Evolutionary conservation across 2,329 filamentous ascomycete species (phyloP).

Genomic region (Sarocladiaceae sp.): DNA sequence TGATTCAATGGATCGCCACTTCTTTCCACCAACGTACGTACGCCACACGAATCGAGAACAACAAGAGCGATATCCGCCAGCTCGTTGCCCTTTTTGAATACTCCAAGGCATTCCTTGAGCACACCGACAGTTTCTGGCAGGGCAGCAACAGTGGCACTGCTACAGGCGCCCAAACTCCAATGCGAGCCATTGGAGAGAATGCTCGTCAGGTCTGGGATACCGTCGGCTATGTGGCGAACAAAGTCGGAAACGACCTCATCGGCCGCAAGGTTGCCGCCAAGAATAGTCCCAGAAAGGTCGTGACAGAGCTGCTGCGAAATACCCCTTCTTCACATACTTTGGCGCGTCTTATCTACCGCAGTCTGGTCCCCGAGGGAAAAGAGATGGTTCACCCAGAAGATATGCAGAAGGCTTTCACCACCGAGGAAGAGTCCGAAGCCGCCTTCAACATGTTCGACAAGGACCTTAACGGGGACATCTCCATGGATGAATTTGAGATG

Average conservation of each 20-base stretch:
- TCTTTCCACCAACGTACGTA: slow-evolving; percentile 92
- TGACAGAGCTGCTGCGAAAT: slow-evolving; percentile 70
- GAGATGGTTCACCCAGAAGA: slow-evolving; percentile 78
- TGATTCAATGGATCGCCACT: slow-evolving; percentile 92
- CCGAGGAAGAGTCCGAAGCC: slow-evolving; percentile 79
- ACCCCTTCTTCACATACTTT: slow-evolving; percentile 76
- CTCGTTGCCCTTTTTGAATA: slow-evolving; percentile 59
- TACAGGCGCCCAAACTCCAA: slow-evolving; percentile 69
- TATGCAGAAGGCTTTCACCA: slow-evolving; percentile 72
- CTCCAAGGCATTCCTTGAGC: slow-evolving; percentile 67
- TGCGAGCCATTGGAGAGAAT: slow-evolving; percentile 67
- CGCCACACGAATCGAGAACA: slow-evolving; percentile 82
- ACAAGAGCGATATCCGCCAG: slow-evolving; percentile 79
- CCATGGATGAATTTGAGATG: slow-evolving; percentile 88
- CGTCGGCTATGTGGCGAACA: slow-evolving; percentile 80
- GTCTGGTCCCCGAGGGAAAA: slow-evolving; percentile 69
- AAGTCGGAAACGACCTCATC: slow-evolving; percentile 87
- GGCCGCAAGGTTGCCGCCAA: slow-evolving; percentile 62
- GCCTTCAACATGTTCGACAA: slow-evolving; percentile 94
- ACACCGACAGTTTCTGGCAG: slow-evolving; percentile 47
- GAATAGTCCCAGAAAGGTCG: slow-evolving; percentile 79
- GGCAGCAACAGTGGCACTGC: slow-evolving; percentile 29
- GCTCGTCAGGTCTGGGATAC: slow-evolving; percentile 73
- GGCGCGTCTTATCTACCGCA: slow-evolving; percentile 83
- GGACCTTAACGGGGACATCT: slow-evolving; percentile 94